Evolutionary conservation across 805 yeast species (phyloP).

Genomic region (Metschnikowia shivogae): DNA sequence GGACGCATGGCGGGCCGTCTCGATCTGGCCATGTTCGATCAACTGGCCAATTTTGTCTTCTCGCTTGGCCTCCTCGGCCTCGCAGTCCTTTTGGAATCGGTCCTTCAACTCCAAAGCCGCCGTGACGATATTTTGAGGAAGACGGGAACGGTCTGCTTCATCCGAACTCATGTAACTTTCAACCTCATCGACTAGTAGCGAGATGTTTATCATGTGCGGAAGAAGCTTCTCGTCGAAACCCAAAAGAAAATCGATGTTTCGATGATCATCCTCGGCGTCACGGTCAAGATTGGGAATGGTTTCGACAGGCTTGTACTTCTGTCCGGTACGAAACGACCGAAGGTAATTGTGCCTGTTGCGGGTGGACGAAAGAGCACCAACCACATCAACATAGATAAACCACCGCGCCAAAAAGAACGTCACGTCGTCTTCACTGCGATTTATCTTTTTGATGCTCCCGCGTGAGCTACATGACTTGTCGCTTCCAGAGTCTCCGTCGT

Average conservation of each 20-base stretch:
- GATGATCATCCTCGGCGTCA: slow-evolving; percentile 21
- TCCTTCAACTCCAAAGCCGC: slow-evolving; percentile 35
- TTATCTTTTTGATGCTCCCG: slow-evolving; percentile 5
- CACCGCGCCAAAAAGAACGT: slow-evolving; percentile 59
- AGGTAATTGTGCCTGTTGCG: slow-evolving; percentile 30
- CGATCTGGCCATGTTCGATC: slow-evolving; percentile 11
- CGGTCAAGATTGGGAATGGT: slow-evolving; percentile 16
- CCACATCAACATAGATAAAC: slow-evolving; percentile 64
- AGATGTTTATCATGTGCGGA: slow-evolving; percentile 52
- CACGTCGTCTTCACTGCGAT: slow-evolving; percentile 33
- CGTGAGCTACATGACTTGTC: neutral
- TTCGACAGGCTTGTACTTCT: slow-evolving; percentile 20
- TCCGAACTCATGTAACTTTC: slow-evolving; percentile 17
- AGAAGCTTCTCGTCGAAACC: slow-evolving; percentile 66
- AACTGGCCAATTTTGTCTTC: slow-evolving; percentile 11
- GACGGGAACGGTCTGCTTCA: slow-evolving; percentile 16
- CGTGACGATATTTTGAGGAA: slow-evolving; percentile 22
- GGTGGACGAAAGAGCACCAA: slow-evolving; percentile 60
- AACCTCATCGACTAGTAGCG: slow-evolving; percentile 28
- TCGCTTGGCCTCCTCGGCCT: slow-evolving; percentile 14
- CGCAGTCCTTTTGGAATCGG: slow-evolving; percentile 10
- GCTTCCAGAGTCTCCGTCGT: neutral
- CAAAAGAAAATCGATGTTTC: slow-evolving; percentile 54
- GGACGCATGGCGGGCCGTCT: neutral
- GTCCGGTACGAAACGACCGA: slow-evolving; percentile 18